Evolutionary conservation across 768 basidiomycete genomes (phyloP).

Genomic region (Astraeus odoratus): DNA sequence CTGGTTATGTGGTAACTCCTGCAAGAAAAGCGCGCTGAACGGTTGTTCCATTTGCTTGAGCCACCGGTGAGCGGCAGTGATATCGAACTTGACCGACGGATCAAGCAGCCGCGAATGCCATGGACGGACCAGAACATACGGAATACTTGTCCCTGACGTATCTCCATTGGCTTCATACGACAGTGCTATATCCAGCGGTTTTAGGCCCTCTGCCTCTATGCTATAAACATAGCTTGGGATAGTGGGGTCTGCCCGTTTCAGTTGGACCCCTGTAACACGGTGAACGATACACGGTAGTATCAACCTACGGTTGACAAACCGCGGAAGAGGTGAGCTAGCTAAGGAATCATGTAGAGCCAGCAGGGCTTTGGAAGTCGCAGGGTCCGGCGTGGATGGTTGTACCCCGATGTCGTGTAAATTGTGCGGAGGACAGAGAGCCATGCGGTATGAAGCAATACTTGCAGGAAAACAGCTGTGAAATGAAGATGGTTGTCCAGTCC

Average conservation of each 20-base stretch:
- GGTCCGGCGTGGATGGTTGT: background rate
- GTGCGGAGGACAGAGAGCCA: background rate
- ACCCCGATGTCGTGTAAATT: background rate
- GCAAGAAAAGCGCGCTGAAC: background rate
- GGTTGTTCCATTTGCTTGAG: background rate
- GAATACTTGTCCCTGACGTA: no score
- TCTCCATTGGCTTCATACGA: background rate
- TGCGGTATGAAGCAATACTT: background rate
- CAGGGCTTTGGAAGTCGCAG: background rate
- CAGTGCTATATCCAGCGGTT: constrained; percentile 1
- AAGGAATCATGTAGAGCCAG: background rate
- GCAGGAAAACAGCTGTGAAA: constrained; percentile 3
- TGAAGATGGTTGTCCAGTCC: constrained; percentile 2
- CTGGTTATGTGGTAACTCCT: background rate
- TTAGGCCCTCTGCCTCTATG: background rate
- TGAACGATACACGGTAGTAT: background rate
- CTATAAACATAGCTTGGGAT: background rate
- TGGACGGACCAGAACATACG: no score
- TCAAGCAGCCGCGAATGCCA: no score
- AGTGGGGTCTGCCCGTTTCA: background rate
- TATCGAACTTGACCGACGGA: no score
- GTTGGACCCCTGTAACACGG: background rate
- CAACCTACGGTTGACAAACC: background rate
- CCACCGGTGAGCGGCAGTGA: no score
- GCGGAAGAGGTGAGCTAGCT: background rate